A percentile compares a stretch with the other conserved stretches of the same genome.
Evolutionary conservation across 768 basidiomycete species (phyloP).

Genomic region (Phaffia australis): DNA sequence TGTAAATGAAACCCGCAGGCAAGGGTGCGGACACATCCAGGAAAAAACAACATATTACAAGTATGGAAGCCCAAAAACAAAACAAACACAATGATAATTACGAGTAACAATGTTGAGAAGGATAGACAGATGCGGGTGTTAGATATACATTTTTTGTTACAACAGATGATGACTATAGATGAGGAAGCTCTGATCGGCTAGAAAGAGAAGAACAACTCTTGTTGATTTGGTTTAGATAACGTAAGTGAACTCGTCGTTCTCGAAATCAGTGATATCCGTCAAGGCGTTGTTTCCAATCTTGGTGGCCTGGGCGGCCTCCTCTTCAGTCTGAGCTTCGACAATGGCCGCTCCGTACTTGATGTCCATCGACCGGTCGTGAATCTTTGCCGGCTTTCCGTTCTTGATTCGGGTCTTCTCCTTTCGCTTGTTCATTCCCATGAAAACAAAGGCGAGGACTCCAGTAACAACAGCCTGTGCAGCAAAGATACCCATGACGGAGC

Average conservation of each 20-base stretch:
- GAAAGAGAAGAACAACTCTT: no score
- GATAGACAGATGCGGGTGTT: no score
- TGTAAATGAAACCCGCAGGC: no score
- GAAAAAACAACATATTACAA: no score
- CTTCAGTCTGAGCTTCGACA: slow-evolving; percentile 23
- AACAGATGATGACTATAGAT: no score
- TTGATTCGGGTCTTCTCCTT: slow-evolving; percentile 38
- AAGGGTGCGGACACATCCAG: no score
- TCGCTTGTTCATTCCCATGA: slow-evolving; percentile 40
- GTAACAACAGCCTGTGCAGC: slow-evolving; percentile 38
- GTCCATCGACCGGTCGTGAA: slow-evolving; percentile 42
- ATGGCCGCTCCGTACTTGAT: slow-evolving; percentile 22
- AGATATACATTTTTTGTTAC: no score
- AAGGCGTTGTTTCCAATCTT: slow-evolving; percentile 24
- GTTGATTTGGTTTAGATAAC: slow-evolving; percentile 25
- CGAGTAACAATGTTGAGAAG: no score
- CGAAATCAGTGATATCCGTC: slow-evolving; percentile 30
- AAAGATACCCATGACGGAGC: slow-evolving; percentile 42
- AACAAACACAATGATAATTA: no score
- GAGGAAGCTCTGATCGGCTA: no score
- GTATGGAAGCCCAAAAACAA: no score
- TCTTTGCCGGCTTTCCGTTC: slow-evolving; percentile 37
- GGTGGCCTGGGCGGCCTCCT: slow-evolving; percentile 17
- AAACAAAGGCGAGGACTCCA: slow-evolving; percentile 39
- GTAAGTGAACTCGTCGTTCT: slow-evolving; percentile 34